phyloP scores from a whole-genome alignment of 2,329 filamentous ascomycete species.

The Neonectria hederae region DNA sequence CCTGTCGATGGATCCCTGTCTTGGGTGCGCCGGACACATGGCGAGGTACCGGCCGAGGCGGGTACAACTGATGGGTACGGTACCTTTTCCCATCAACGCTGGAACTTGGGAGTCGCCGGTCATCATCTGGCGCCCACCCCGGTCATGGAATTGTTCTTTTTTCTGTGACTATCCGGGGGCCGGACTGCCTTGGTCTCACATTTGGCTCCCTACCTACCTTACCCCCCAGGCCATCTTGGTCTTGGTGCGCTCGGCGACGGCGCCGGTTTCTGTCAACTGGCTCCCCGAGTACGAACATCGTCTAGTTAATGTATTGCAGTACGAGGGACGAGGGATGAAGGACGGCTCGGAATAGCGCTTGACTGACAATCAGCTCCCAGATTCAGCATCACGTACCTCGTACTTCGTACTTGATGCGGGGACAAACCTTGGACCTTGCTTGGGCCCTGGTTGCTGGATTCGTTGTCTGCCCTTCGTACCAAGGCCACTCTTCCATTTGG shows the following conservation, averaged over 20 bases:
- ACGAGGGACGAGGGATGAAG: neutral
- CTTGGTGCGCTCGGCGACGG: slow-evolving; percentile 15
- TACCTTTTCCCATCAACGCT: slow-evolving; percentile 14
- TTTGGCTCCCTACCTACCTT: slow-evolving; percentile 1
- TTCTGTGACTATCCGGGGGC: slow-evolving; percentile 34
- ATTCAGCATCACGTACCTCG: slow-evolving; percentile 11
- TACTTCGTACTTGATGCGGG: slow-evolving; percentile 15
- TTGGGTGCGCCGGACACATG: slow-evolving; percentile 37
- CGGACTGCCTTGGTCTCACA: slow-evolving; percentile 23
- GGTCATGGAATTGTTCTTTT: slow-evolving; percentile 45
- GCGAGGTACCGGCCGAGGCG: slow-evolving; percentile 32
- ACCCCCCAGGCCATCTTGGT: slow-evolving; percentile 1
- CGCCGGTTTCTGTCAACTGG: slow-evolving; percentile 23
- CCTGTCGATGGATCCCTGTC: slow-evolving; percentile 25
- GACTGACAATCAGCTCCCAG: slow-evolving; percentile 3
- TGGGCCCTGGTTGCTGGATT: slow-evolving; percentile 11
- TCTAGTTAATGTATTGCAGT: slow-evolving; percentile 5
- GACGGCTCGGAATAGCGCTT: neutral
- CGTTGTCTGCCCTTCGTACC: slow-evolving; percentile 4
- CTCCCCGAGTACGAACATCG: slow-evolving; percentile 19
- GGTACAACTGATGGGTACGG: slow-evolving; percentile 26
- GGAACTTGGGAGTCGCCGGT: slow-evolving; percentile 10
- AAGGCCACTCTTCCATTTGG: neutral
- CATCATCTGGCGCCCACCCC: slow-evolving; percentile 24
- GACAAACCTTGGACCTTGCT: slow-evolving; percentile 6